Base-by-base conservation (phyloP, 2,329 filamentous ascomycete genomes). In the Trichoderma asperellum region DNA sequence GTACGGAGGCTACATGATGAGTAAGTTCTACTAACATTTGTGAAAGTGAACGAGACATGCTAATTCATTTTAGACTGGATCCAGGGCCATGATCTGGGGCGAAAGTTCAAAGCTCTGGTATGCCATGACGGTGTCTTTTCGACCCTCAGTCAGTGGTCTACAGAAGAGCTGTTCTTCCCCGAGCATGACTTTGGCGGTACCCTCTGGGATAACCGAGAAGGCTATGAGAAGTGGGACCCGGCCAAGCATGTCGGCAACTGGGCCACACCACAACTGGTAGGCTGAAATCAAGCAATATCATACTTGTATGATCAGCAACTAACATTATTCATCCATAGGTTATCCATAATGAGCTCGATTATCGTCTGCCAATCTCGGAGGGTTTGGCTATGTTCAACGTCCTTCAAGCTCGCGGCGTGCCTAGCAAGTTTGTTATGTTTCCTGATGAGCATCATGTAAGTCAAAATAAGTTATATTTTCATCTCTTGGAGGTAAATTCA, bases 311-410 rank as follows among this genome's bases (percentile, higher is more conserved):
- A 5, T 16, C 8, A 24, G 56, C 70, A 21, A 69, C 68, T 73
- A n/a, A 74, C 40, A 52, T 27, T 6, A 4, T 60, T 60, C 11
- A 40, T 32, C 40, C 29, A 21, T 43, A 81, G 80, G 79, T 88
- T 71, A 94, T 98, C 67, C 95, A 98, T 80, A 95, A 89, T 76
- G 93, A 96, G 75, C 85, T 96, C 37, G 95, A 98, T 79, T 98
- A 97, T 77, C 88, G 95, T 21, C 83, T 97, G 32, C 91, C 94
- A 0, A 90, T 98, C 66, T 89, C 91, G 0, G 95, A 97, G 79
- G 94, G 94, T 0, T 80, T 97, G 65, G 87, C 92, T 2, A 91
- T 93, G 64, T 97, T 97, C 82, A 96, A 97, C 72, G 90, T 94
- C 8, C 82, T 97, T 35, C 94, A 97, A 80, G 87, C 88, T 29